phyloP scores from a whole-genome alignment of 345 rosid species.

The Sisymbrium irio region DNA sequence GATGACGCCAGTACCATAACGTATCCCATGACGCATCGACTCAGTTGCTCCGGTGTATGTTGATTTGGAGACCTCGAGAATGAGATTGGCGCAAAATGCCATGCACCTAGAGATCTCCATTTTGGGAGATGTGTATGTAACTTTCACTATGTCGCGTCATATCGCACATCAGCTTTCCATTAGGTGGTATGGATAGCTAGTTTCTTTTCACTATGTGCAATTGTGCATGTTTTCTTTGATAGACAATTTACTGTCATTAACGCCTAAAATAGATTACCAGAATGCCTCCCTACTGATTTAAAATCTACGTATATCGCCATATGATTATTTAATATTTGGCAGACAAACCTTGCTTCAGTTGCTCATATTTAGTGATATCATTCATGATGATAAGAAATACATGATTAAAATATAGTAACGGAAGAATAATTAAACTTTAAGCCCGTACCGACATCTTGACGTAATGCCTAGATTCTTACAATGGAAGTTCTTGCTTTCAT shows the following conservation, averaged over 20 bases:
- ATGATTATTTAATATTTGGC: not conserved
- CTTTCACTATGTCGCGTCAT: not conserved
- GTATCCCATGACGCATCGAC: not conserved
- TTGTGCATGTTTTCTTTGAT: not conserved
- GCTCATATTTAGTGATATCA: not conserved
- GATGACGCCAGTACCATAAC: not conserved
- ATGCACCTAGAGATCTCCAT: not conserved
- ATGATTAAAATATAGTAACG: not conserved
- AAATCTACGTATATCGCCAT: not conserved
- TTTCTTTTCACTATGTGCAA: too few species aligned
- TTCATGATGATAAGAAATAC: not conserved
- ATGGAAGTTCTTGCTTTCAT: not conserved
- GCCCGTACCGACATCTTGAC: conserved; percentile 24
- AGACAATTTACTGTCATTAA: too few species aligned
- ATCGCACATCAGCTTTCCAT: not conserved
- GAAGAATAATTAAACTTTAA: not conserved
- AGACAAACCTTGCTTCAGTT: not conserved
- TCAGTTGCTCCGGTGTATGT: not conserved
- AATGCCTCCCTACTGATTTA: not conserved
- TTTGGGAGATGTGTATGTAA: not conserved
- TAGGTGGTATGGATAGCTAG: not conserved
- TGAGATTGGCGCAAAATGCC: not conserved
- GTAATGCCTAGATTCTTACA: conserved; percentile 19
- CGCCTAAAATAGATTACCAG: not conserved
- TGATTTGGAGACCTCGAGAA: not conserved